Base-by-base conservation (phyloP, 768 basidiomycete genomes). In the Trametes meyenii region DNA sequence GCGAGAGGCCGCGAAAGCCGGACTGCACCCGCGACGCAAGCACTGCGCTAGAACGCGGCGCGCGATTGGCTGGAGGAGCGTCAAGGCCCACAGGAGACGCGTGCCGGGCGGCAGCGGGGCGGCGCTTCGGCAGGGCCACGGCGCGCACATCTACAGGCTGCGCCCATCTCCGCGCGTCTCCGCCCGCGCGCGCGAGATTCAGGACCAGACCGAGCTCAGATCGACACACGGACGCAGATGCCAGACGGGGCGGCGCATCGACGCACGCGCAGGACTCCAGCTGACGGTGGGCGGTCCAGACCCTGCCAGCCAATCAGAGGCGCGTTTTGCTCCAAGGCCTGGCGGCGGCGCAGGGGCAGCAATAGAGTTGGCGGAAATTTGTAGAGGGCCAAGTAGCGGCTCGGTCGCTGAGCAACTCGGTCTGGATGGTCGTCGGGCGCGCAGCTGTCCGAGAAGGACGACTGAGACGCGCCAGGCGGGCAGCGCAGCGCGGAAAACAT, bases 251-350 rank as follows among this genome's bases (percentile, higher is more conserved):
- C 8, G 43, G 45, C 45, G 17, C 19, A 16, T n/a, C 16, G 42
- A n/a, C 42, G 42, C 11, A 17, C 42, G 16, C n/a, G 42, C 42
- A 12, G 6, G n/a, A 16, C 11, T 6, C 7, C 21, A 10, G 17
- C 17, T 10, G 10, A 45, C n/a, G 44, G 12, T 13, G 21, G 11
- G 35, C 55, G 55, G 45, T 39, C 55, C 55, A 55, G 55, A 21
- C 55, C 14, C 29, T n/a, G 7, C 17, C 44, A 56, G 45, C 55
- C 55, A 56, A 56, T 56, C 55, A 56, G 45, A 36, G 55, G 39
- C 36, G 55, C 45, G 36, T 19, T 26, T 23, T 14, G 55, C 45
- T 56, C 55, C 54, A 36, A 43, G 10, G 51, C 51, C 26, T 17
- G n/a, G 39, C 39, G 17, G 39, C 39, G 17, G 39, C 11, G 39